Conservation (phyloP, 208 protist species). For the Jaenimonas drosophilae region DNA sequence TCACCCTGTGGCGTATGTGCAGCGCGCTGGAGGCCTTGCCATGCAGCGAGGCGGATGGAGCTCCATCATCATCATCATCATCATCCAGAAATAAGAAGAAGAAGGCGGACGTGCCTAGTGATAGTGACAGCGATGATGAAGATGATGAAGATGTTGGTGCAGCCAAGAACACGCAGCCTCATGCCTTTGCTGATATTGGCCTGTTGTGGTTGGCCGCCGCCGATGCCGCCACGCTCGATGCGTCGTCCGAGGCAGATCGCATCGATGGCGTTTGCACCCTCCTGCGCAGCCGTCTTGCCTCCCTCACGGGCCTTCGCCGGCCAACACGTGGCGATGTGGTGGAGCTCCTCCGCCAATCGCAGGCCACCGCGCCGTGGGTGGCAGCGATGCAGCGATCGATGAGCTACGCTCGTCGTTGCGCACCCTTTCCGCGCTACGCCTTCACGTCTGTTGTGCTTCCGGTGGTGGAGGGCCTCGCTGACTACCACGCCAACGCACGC, state of each 20-base stretch:
- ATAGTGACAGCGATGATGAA: slow-evolving; percentile 5
- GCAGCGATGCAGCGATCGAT: slow-evolving; percentile 1
- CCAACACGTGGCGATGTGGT: slow-evolving; percentile 2
- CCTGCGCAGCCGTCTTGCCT: slow-evolving; percentile 30
- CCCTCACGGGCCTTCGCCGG: slow-evolving; percentile 14
- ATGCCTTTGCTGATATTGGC: slow-evolving; percentile 45
- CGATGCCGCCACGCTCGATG: slow-evolving; percentile 19
- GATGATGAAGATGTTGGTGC: slow-evolving; percentile 5
- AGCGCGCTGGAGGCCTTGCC: slow-evolving; percentile 39
- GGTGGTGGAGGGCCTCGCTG: neutral
- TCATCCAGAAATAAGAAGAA: neutral
- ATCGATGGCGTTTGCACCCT: slow-evolving; percentile 52
- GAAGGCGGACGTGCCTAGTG: too few species aligned
- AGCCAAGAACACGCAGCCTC: slow-evolving; percentile 5
- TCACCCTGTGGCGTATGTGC: slow-evolving; percentile 54
- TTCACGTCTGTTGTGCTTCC: neutral
- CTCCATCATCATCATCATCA: neutral
- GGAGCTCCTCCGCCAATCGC: neutral
- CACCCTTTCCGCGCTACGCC: neutral
- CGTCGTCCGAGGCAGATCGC: slow-evolving; percentile 27
- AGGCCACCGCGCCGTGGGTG: neutral
- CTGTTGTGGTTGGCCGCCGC: slow-evolving; percentile 45
- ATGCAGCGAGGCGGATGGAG: slow-evolving; percentile 4
- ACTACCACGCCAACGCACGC: too few species aligned
- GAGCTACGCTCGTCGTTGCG: neutral